phyloP scores from a whole-genome alignment of 108 stramenopile species.

The Nitzschia sp. region DNA sequence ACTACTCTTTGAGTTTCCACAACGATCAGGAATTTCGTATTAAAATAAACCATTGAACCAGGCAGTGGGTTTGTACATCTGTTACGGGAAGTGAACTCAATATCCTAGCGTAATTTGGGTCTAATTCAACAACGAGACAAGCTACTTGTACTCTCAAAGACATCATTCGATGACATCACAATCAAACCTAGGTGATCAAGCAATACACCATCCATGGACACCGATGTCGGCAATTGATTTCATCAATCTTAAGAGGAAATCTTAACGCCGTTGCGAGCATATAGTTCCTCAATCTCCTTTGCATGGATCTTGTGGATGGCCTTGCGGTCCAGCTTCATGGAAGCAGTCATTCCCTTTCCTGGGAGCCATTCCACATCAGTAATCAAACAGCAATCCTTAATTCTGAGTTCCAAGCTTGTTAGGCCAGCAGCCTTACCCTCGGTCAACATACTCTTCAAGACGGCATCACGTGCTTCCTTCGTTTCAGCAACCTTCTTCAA shows the following conservation, averaged over 20 bases:
- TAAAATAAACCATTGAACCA: too few relatives aligned
- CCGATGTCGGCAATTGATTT: too few relatives aligned
- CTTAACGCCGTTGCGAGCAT: conserved; percentile 12
- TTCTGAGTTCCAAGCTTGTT: conserved; percentile 18
- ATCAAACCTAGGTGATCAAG: too few relatives aligned
- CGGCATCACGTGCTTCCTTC: conserved; percentile 9
- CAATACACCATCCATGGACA: too few relatives aligned
- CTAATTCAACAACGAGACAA: too few relatives aligned
- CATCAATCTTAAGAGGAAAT: neutral
- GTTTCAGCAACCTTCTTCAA: neutral
- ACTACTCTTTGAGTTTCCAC: too few relatives aligned
- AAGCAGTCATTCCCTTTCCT: conserved; percentile 30
- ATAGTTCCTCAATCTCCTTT: conserved; percentile 17
- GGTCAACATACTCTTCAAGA: conserved; percentile 14
- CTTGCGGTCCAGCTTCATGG: conserved; percentile 31
- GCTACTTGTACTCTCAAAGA: too few relatives aligned
- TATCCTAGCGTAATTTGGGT: too few relatives aligned
- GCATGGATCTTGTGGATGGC: conserved; percentile 18
- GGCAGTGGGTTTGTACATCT: too few relatives aligned
- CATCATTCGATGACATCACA: too few relatives aligned
- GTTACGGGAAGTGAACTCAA: too few relatives aligned
- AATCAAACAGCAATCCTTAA: conserved; percentile 25
- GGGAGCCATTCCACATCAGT: conserved; percentile 28
- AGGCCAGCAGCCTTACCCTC: conserved; percentile 18
- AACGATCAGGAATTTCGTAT: too few relatives aligned